Conservation (phyloP, 164 flowering plant genomes). For the Platanus orientalis region DNA sequence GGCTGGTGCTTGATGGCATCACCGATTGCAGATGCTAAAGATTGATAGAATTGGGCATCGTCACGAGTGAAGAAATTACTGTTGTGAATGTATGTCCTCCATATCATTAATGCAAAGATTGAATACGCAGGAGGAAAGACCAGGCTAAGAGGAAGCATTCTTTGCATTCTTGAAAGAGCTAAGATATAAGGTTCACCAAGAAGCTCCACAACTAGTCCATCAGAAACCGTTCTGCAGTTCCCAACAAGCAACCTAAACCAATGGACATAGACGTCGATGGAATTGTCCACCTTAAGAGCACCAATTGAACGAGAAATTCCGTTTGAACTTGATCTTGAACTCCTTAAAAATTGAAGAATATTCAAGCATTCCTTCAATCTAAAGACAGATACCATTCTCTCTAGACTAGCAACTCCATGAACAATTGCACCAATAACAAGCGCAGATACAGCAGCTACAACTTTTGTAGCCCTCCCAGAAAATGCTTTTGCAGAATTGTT, state of each 20-base stretch:
- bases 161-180: conserved; percentile 90
- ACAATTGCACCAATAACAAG: conserved; percentile 75
- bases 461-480: conserved; percentile 56
- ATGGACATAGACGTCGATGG: conserved; percentile 67
- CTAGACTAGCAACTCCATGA: conserved; percentile 80
- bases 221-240: conserved; percentile 73
- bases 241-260: conserved; percentile 98
- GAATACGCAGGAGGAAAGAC: conserved; percentile 93
- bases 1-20: conserved; percentile 86
- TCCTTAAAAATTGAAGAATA: conserved; percentile 62
- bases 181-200: conserved; percentile 75
- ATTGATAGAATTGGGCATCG: conserved; percentile 55
- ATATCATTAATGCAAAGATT: conserved; percentile 71
- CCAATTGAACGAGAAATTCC: conserved; percentile 72
- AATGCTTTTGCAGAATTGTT: conserved; percentile 42
- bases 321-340: conserved; percentile 60
- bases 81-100: conserved; percentile 67
- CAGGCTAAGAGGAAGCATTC: conserved; percentile 67
- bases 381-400: conserved; percentile 79
- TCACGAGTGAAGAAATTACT: conserved; percentile 44
- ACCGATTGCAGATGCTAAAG: conserved; percentile 49
- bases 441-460: conserved; percentile 78
- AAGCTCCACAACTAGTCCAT: conserved; percentile 80
- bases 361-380: conserved; percentile 86
- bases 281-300: conserved; percentile 52